Base-by-base conservation (phyloP, 495 filamentous ascomycete species). In the Penicillium atrosanguineum region DNA sequence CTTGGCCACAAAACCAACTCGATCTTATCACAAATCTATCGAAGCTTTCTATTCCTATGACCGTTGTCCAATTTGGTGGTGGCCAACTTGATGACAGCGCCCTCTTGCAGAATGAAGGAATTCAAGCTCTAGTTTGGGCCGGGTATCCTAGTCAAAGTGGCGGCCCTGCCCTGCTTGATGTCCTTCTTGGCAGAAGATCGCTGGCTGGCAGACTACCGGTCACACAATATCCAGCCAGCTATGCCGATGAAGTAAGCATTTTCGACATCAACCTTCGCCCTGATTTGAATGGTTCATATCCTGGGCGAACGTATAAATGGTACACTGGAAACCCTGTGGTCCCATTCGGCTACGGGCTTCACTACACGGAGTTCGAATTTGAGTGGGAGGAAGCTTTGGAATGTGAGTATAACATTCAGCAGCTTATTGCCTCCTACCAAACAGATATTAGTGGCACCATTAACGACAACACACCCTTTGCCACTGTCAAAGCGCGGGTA, bases 121-220 rank as follows among this genome's bases (percentile, higher is more conserved):
- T 83, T 46, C 65, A 65, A 9, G 74, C 75, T 0, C 59, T 83
- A 5, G 12, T 83, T n/a, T 81, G 78, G 78, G 77, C 59, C 4
- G 78, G 77, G 5, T 82, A 81, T 56, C 78, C 79, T 0, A 73
- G 79, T 11, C 79, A 82, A 63, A 60, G 68, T 21, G 79, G 78
- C 5, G 79, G 78, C 2, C 57, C 69, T 26, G 79, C 78, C 7
- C 65, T 80, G 18, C 50, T 78, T 31, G 75, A 83, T 50, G 65
- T 80, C 36, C 53, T 83, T 4, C 71, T 64, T 1, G 79, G 79
- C 7, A 70, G 67, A 16, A 59, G 53, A 12, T 65, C 79, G 21
- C 73, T 75, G 7, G 79, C 81, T 29, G 80, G 81, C 0, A 65
- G 81, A 7, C 63, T 84, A 7, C 76, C 78, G 7, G 64, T 72